These are phyloP conservation scores for Floccularia luteovirens DNA, from an alignment of 768 basidiomycete genomes.

Conservation along the genomic window DNA sequence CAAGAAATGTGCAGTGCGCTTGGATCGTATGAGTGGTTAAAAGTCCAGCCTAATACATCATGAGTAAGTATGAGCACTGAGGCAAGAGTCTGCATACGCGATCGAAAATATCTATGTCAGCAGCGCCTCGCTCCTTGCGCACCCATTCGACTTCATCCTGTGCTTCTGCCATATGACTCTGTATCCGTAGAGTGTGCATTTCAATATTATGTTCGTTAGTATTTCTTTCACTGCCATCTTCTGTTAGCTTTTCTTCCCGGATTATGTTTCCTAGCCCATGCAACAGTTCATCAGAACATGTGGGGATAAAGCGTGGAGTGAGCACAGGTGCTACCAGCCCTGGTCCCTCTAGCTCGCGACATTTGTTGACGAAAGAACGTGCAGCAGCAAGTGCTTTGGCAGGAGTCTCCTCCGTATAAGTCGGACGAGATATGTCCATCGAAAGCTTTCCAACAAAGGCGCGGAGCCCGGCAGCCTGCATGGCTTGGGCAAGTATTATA, in stretches of 20 bases:
- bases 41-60: slow-evolving; percentile 40
- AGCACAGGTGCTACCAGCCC: slow-evolving; percentile 73
- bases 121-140: slow-evolving; percentile 41
- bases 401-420: slow-evolving; percentile 62
- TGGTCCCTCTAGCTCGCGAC: slow-evolving; percentile 28
- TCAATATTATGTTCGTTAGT: slow-evolving; percentile 15
- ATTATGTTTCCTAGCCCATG: slow-evolving; percentile 51
- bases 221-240: background rate
- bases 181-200: slow-evolving; percentile 43
- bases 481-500: slow-evolving; percentile 67
- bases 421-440: slow-evolving; percentile 57
- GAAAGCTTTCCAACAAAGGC: slow-evolving; percentile 88
- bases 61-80: background rate
- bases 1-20: slow-evolving; percentile 90
- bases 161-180: slow-evolving; percentile 82
- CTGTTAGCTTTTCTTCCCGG: background rate
- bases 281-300: slow-evolving; percentile 71
- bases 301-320: slow-evolving; percentile 87
- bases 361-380: slow-evolving; percentile 45
- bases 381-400: slow-evolving; percentile 43
- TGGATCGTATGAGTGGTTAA: slow-evolving; percentile 64
- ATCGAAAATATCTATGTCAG: slow-evolving; percentile 75
- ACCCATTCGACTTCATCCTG: slow-evolving; percentile 74
- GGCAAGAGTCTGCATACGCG: slow-evolving; percentile 31
- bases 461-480: slow-evolving; percentile 66